Evolutionary conservation across 1,284 basidiomycete species (phyloP).

Genomic region (Leccinum holopus): DNA sequence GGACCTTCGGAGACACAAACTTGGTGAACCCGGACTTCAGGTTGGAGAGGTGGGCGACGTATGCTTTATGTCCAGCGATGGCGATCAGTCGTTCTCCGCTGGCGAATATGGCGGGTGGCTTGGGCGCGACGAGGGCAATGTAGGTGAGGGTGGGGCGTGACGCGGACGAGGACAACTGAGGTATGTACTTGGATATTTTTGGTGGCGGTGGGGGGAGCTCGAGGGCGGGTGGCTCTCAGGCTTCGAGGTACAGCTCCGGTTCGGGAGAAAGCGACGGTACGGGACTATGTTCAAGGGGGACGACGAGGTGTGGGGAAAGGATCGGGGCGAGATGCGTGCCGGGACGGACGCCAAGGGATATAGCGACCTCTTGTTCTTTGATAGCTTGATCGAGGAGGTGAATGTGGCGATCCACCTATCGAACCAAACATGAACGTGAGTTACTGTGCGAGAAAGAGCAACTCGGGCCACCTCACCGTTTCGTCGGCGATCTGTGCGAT

Average conservation of each 20-base stretch:
- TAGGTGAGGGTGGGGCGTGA: too few relatives aligned
- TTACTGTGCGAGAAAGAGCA: not conserved
- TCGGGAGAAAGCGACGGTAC: constrained; percentile 38
- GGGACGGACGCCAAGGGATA: constrained; percentile 53
- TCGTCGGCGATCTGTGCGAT: constrained; percentile 67
- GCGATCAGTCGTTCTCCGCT: constrained; percentile 84
- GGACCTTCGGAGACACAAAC: constrained; percentile 75
- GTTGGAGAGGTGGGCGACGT: constrained; percentile 64
- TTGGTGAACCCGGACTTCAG: constrained; percentile 75
- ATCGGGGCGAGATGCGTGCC: constrained; percentile 54
- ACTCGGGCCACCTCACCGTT: constrained; percentile 45
- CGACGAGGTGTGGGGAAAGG: constrained; percentile 57
- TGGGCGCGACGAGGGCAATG: too few relatives aligned
- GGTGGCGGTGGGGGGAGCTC: constrained; percentile 14
- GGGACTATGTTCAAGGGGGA: constrained; percentile 48
- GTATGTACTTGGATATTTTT: constrained; percentile 17
- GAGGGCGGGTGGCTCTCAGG: constrained; percentile 16
- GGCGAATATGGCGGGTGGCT: constrained; percentile 44
- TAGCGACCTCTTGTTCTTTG: constrained; percentile 64
- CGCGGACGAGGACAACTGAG: too few relatives aligned
- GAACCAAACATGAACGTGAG: constrained; percentile 3
- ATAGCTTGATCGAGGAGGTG: constrained; percentile 73
- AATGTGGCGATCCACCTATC: constrained; percentile 66
- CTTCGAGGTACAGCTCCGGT: constrained; percentile 26
- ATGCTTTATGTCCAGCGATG: constrained; percentile 79